Percentiles rank a stretch among this genome's conserved stretches.
phyloP scores from a whole-genome alignment of 768 basidiomycete species.

The Tephrocybe rancida region DNA sequence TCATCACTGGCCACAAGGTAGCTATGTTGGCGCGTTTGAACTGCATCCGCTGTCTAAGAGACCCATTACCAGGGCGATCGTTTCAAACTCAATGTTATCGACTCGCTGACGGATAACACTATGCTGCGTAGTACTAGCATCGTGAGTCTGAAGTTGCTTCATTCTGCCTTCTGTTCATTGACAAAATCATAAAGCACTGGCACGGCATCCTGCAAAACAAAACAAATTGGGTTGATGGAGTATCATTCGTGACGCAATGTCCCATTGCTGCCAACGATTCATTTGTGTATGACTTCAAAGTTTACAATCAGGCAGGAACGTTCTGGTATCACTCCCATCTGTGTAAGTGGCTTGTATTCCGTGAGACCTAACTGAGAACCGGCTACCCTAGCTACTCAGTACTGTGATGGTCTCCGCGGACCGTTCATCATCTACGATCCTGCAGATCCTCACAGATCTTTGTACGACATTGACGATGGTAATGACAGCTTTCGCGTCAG shows the following conservation, averaged over 20 bases:
- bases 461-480: conserved; percentile 38
- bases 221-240: conserved; percentile 37
- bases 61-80: conserved; percentile 14
- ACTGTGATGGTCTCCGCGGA: conserved; percentile 46
- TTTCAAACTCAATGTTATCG: conserved; percentile 24
- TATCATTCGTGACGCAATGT: conserved; percentile 38
- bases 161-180: neutral
- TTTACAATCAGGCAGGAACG: conserved; percentile 22
- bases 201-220: conserved; percentile 47
- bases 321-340: conserved; percentile 31
- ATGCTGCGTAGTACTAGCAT: conserved; percentile 24
- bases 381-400: conserved; percentile 40
- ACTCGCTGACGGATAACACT: conserved; percentile 19
- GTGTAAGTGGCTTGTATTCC: conserved; percentile 13
- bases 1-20: conserved; percentile 29
- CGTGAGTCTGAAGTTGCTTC: conserved; percentile 9
- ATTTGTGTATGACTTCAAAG: conserved; percentile 39
- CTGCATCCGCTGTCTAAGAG: neutral
- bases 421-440: conserved; percentile 39
- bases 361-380: conserved; percentile 17
- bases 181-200: conserved; percentile 31
- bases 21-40: neutral
- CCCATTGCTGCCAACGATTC: conserved; percentile 37
- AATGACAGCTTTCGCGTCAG: neutral
- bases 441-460: conserved; percentile 27